Evolutionary conservation across 306 rosid species (phyloP), one percentile per base, ranked within the genome.

Genomic region (Corylus americana): DNA sequence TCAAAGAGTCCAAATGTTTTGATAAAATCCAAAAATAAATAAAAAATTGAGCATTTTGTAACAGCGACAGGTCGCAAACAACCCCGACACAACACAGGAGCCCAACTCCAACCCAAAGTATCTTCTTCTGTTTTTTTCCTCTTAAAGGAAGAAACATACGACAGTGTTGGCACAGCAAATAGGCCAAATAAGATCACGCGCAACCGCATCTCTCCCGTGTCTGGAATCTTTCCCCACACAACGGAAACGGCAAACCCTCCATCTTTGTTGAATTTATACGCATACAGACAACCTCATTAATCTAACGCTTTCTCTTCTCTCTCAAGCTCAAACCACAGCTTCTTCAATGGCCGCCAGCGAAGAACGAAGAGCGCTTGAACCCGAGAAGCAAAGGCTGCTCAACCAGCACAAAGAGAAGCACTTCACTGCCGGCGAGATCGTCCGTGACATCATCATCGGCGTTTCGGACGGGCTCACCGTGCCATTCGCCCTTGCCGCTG

Each of bases 401-500:
- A 4, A 74, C 47, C 81, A 17, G 4, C 94, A 90, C 88, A 79
- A 58, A 1, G 94, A 90, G 87, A 86, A 85, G 27, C 94, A 90
- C 79, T 90, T 90, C 87, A 90, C 90, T 29, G 90, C 94, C 42
- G 90, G 92, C 0, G 94, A 90, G 11, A 53, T 88, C 68, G 89
- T 90, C 49, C 92, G 94, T 14, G 94, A 90, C 42, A 54, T 90
- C 81, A 90, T 90, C 80, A 88, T 90, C 80, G 94, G 94, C 31
- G 94, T 90, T 9, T 90, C 94, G 11, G 94, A 90, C 47, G 94
- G 94, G 0, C 92, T 90, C 79, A 90, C 94, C 39, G 94, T 90
- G 1, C 94, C 94, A 6, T 90, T 90, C 55, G 94, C 94, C 18
- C 92, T 90, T 7, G 94, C 94, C 3, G 92, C 92, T 2, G 94